These are phyloP conservation scores for Trametes elegans DNA, from an alignment of 768 basidiomycete species.

Conservation along the genomic window DNA sequence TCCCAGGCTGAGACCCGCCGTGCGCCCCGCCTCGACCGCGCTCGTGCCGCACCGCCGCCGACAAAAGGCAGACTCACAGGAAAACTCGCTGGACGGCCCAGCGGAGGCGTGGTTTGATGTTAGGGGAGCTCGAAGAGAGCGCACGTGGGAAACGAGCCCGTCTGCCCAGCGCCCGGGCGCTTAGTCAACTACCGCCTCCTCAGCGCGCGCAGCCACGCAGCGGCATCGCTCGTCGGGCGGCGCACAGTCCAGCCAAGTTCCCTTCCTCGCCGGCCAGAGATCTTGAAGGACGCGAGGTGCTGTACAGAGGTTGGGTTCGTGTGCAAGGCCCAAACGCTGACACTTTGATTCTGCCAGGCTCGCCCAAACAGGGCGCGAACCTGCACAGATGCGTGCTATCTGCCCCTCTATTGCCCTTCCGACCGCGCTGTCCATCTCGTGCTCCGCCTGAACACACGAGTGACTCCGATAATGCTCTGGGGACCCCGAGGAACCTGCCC, in stretches of 20 bases:
- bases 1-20: background rate
- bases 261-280: background rate
- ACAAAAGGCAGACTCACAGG: background rate
- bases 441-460: conserved; percentile 4
- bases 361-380: background rate
- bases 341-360: background rate
- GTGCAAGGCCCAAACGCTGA: background rate
- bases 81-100: background rate
- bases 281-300: background rate
- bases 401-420: background rate
- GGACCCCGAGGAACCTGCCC: too few species aligned
- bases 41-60: background rate
- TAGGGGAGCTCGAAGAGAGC: conserved; percentile 19
- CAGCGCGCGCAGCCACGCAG: background rate
- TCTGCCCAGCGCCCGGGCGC: conserved; percentile 12
- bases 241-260: background rate
- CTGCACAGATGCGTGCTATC: background rate
- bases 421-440: background rate
- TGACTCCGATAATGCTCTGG: too few species aligned
- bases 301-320: background rate
- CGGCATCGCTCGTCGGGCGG: background rate
- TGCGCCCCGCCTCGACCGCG: background rate
- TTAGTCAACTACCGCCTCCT: conserved; percentile 1
- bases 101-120: conserved; percentile 18
- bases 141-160: conserved; percentile 17